Conservation (phyloP, 148 eudicot genomes). For the Chenopodium formosanum region DNA sequence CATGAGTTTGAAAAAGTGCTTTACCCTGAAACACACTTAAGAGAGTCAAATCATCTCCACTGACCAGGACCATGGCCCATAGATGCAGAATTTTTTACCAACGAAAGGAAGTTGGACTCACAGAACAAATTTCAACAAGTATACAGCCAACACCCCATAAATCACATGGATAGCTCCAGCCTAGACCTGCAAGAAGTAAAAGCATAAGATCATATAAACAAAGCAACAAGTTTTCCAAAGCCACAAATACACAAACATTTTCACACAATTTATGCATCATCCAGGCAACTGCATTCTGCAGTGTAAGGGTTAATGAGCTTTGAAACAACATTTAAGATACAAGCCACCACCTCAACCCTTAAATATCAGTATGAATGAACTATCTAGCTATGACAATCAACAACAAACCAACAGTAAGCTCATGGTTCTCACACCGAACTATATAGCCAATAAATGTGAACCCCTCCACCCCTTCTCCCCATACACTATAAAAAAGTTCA, state of each 20-base stretch:
- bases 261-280: neutral
- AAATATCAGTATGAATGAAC: neutral
- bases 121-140: conserved; percentile 81
- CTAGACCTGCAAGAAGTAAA: conserved; percentile 56
- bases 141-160: conserved; percentile 90
- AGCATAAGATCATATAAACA: conserved; percentile 5
- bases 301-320: neutral
- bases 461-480: neutral
- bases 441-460: neutral
- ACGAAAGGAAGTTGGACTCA: conserved; percentile 27
- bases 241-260: neutral
- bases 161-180: conserved; percentile 89
- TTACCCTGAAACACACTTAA: conserved; percentile 51
- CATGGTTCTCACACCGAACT: neutral
- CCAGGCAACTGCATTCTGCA: neutral
- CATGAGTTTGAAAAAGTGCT: conserved; percentile 83
- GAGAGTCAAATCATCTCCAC: conserved; percentile 7
- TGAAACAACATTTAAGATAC: neutral
- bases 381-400: neutral
- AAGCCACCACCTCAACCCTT: neutral
- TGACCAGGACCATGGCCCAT: neutral
- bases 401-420: neutral
- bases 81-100: conserved; percentile 5
- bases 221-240: neutral
- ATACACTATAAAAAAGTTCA: no score